Conservation (phyloP, 306 rosid species). For the Chamaecrista fasciculata region DNA sequence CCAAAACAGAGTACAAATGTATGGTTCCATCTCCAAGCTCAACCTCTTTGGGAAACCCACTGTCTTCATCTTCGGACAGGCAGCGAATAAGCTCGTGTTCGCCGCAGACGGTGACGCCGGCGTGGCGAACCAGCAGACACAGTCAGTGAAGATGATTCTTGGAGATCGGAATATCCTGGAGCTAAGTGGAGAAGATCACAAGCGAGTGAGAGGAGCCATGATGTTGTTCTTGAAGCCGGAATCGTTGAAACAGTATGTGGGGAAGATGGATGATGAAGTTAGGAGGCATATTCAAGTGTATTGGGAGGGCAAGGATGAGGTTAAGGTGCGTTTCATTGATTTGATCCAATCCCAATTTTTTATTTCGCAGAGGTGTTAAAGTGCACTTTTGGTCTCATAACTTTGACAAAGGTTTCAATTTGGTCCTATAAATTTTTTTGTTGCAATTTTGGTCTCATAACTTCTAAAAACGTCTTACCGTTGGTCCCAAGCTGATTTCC, state of each 20-base stretch:
- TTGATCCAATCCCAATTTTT: too few species aligned
- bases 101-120: not conserved
- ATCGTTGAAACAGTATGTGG: conserved; percentile 59
- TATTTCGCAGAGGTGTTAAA: too few species aligned
- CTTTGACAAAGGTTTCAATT: too few species aligned
- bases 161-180: conserved; percentile 58
- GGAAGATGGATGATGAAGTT: conserved; percentile 62
- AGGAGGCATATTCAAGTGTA: conserved; percentile 55
- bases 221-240: conserved; percentile 73
- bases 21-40: conserved; percentile 73
- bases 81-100: conserved; percentile 70
- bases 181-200: conserved; percentile 57
- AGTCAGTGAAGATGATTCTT: conserved; percentile 45
- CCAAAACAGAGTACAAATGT: conserved; percentile 47
- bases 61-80: conserved; percentile 63
- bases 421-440: too few species aligned
- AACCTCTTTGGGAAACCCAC: conserved; percentile 73
- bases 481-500: too few species aligned
- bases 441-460: too few species aligned
- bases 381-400: too few species aligned
- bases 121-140: conserved; percentile 42
- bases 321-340: conserved; percentile 40
- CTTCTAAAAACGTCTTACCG: too few species aligned
- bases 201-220: conserved; percentile 60
- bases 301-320: conserved; percentile 63